Base-by-base conservation (phyloP, 2,329 filamentous ascomycete species). In the Fusarium lyarnte region DNA sequence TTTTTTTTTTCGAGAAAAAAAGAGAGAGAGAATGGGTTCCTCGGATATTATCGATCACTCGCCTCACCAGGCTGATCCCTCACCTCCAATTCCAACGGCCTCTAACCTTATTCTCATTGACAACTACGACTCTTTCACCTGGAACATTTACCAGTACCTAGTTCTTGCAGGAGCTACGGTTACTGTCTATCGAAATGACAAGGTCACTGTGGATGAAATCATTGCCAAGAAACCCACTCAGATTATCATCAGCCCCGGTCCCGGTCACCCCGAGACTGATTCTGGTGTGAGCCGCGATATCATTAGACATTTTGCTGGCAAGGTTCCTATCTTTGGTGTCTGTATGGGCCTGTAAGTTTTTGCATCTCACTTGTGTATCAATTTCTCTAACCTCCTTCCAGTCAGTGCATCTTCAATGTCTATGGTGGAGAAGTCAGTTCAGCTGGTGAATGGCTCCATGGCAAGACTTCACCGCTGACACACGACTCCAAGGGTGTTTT, bases 71-170 rank as follows among this genome's bases (percentile, higher is more conserved):
- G 93, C 94, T 66, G 88, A 92, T 72, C 91, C 92, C 58, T 91
- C 91, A 35, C 86, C 91, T 58, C 90, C 91, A 39, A 86, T 98
- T 58, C 82, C 92, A 29, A 94, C 91, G 55, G 96, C 96, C 31
- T 93, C 92, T 63, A 98, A 98, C 82, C 88, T 99, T 65, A 89
- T 99, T 71, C 88, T 99, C 72, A 98, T 99, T 78, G 96, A 99
- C 87, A 99, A 99, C 84, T 99, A 98, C 83, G 96, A 99, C 83
- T 98, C 96, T 7, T 99, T 99, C 82, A 98, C 95, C 66, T 99
- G 95, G 94, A 99, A 99, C 80, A 94, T 99, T 66, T 99, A 98
- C 82, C 97, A 99, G 82, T 99, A 99, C 79, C 90, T 99, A 3
- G 92, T 95, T 11, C 90, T 99, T n/a, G 96, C 98, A 81, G 96